Conservation (phyloP, 768 basidiomycete species). For the Exsudoporus frostii region DNA sequence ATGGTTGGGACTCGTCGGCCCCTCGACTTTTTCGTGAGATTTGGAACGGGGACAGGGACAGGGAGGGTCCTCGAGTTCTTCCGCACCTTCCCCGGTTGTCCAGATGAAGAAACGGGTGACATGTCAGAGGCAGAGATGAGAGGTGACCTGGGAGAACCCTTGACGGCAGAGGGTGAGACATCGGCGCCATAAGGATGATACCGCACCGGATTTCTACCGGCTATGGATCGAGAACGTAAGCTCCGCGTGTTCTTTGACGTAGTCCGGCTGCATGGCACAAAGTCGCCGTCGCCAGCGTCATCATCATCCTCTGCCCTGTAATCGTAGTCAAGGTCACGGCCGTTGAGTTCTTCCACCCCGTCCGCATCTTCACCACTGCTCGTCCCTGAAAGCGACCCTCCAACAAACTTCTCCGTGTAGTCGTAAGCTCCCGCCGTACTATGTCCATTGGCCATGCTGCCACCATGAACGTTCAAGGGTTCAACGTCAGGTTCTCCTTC, state of each 20-base stretch:
- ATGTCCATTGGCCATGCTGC: constrained; percentile 22
- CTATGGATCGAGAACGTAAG: constrained; percentile 36
- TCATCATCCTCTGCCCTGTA: constrained; percentile 30
- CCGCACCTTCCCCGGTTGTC: constrained; percentile 28
- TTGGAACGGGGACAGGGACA: constrained; percentile 61
- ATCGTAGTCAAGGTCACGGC: constrained; percentile 28
- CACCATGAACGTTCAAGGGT: constrained; percentile 26
- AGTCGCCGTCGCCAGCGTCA: constrained; percentile 35
- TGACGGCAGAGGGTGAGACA: constrained; percentile 29
- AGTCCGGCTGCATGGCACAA: constrained; percentile 28
- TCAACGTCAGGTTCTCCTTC: constrained; percentile 33
- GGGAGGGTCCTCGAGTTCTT: constrained; percentile 42
- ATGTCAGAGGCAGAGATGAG: constrained; percentile 28
- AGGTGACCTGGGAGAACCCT: constrained; percentile 31
- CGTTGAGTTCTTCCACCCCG: constrained; percentile 20
- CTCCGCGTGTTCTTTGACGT: constrained; percentile 38
- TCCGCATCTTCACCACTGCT: constrained; percentile 27
- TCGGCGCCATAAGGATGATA: constrained; percentile 32
- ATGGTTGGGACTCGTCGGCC: constrained; percentile 63
- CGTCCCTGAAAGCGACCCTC: constrained; percentile 25
- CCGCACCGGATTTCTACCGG: constrained; percentile 32
- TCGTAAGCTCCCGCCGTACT: constrained; percentile 27
- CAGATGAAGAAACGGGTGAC: constrained; percentile 25
- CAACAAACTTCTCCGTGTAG: constrained; percentile 16
- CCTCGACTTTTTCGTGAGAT: constrained; percentile 69